Evolutionary conservation across 495 filamentous ascomycete genomes (phyloP), one percentile per base, ranked within the genome.

Genomic region (Paragyromitra xinjiangensis): DNA sequence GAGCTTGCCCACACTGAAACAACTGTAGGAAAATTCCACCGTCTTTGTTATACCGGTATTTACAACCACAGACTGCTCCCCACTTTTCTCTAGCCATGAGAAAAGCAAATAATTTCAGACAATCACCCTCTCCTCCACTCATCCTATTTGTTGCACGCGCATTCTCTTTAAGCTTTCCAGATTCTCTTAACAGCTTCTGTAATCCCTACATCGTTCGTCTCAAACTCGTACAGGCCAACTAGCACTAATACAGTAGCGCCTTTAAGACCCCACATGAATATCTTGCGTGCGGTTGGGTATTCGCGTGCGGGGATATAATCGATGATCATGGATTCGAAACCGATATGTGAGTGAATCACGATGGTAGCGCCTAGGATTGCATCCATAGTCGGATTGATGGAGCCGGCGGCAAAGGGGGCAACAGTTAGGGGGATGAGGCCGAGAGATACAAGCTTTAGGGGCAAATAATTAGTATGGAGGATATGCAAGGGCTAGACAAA

Each of bases 181-280:
- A 83, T 44, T 24, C 80, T 62, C 75, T 83, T 83, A 9, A 81
- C 64, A 58, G 69, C 91, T 87, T 97, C 94, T 16, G 93, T 97
- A 70, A 99, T 82, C 66, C 95, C 95, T 50, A 99, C 94, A 81
- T 99, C 95, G 83, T 97, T 98, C n/a, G 95, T 99, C 90, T 99
- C 94, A 83, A 98, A 98, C 86, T 97, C 94, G 85, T 98, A 99
- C 71, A 98, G 87, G 62, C 94, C 95, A 78, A 97, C 86, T 34
- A 91, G 93, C 50, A 95, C 95, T 64, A 92, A 85, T 64, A 93
- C 85, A 45, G 96, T 97, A 78, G 89, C 90, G 66, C 86, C 87
- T 81, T 92, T 93, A 62, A 98, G 89, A 40, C 87, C 86, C 94
- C 94, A 98, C 83, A 87, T 87, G 83, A 91, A 87, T 48, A 86